Base-by-base conservation (phyloP, 1,284 basidiomycete species). In the Cryptococcus sp. region DNA sequence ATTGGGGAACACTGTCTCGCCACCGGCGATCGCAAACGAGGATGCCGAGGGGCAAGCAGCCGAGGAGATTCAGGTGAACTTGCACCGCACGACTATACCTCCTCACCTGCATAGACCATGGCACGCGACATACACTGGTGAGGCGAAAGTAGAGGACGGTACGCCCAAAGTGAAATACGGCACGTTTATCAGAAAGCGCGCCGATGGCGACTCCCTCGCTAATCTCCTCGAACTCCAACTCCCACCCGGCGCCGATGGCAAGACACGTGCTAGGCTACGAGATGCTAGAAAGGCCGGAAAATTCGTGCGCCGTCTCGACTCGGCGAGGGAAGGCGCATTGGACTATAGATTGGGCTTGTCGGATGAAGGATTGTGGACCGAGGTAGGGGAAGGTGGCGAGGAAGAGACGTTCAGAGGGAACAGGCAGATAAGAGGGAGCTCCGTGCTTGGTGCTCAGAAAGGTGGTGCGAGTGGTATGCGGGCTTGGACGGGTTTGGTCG, bases 401-500 rank as follows among this genome's bases (percentile, higher is more conserved):
- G 84, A 84, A 2, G 82, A 82, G 30, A 63, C 74, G 19, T 78
- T 79, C 51, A 67, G 52, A 42, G 73, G 79, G 84, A 55, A 87
- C 85, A 68, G 66, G 15, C 79, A 86, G 61, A 81, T 81, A 60
- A 75, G 74, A 16, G 68, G 75, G 15, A 68, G 70, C 17, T 74
- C 69, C 52, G 66, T 76, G 20, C 69, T 73, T 17, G 79, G 79
- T 40, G 70, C 60, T 38, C 61, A 63, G 57, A 58, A 68, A 63
- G 67, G 76, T 61, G 63, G 58, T 1, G 68, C 68, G 8, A 73
- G 72, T n/a, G 84, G 81, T 46, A 65, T 91, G 72, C 86, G 85
- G 68, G 89, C 88, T 0, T 92, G 89, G 88, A 82, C 83, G 10
- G 84, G 83, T 54, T 78, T 92, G 49, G 83, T 90, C 5, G 90